These are phyloP conservation scores for Candida maesae DNA, from an alignment of 805 yeast species.

Conservation along the genomic window DNA sequence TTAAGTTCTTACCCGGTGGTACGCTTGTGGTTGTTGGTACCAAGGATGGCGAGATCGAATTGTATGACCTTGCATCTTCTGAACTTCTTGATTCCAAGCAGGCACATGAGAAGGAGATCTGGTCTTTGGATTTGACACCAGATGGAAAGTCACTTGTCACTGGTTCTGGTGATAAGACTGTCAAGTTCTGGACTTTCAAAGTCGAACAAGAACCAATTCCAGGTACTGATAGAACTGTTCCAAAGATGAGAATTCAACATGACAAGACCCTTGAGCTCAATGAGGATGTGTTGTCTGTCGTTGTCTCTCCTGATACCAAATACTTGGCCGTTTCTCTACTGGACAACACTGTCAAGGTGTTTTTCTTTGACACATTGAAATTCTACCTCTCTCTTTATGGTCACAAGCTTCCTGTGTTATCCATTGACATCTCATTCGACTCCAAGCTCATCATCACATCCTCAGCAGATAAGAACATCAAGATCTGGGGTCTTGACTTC, in stretches of 20 bases:
- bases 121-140: conserved; percentile 84
- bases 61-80: conserved; percentile 84
- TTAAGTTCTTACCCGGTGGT: conserved; percentile 89
- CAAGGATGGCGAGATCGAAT: conserved; percentile 77
- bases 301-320: conserved; percentile 74
- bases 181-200: conserved; percentile 85
- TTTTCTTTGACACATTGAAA: conserved; percentile 81
- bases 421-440: conserved; percentile 87
- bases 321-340: conserved; percentile 78
- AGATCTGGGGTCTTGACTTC: conserved; percentile 97
- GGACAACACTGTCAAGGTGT: conserved; percentile 94
- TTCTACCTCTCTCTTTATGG: conserved; percentile 89
- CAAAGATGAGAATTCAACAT: conserved; percentile 61
- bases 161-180: conserved; percentile 90
- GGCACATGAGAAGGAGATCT: conserved; percentile 81
- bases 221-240: conserved; percentile 52
- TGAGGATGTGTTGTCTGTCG: conserved; percentile 81
- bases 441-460: conserved; percentile 86
- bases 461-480: conserved; percentile 95
- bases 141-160: conserved; percentile 85
- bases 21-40: conserved; percentile 83
- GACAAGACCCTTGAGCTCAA: conserved; percentile 77
- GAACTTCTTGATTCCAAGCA: conserved; percentile 65
- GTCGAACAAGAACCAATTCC: conserved; percentile 65
- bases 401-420: conserved; percentile 91